Evolutionary conservation across 805 yeast species (phyloP).

Genomic region (Teunomyces aglyptinius): DNA sequence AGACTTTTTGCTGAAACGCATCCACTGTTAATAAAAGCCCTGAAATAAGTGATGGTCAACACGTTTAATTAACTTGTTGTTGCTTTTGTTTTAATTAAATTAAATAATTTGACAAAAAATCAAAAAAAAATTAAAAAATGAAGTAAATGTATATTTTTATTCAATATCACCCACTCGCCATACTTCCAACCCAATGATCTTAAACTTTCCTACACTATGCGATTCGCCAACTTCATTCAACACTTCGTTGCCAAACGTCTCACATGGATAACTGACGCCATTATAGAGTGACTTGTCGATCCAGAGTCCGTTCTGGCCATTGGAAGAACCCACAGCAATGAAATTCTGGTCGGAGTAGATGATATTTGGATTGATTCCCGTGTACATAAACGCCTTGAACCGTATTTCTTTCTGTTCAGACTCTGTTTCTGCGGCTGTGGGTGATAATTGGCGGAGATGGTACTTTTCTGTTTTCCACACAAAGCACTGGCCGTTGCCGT

Average conservation of each 20-base stretch:
- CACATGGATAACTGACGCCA: constrained; percentile 78
- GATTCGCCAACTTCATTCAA: constrained; percentile 33
- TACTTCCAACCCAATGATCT: constrained; percentile 73
- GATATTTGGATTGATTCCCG: constrained; percentile 83
- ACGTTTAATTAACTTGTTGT: no score
- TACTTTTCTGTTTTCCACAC: constrained; percentile 72
- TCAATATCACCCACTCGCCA: constrained; percentile 66
- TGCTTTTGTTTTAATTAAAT: no score
- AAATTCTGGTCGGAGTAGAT: constrained; percentile 77
- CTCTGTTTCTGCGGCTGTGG: not conserved
- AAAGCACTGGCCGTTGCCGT: constrained; percentile 95
- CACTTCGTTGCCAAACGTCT: constrained; percentile 88
- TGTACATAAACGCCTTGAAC: constrained; percentile 80
- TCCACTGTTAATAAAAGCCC: no score
- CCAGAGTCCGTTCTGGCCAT: constrained; percentile 92
- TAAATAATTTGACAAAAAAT: not conserved
- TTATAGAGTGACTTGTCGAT: constrained; percentile 67
- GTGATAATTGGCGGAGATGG: constrained; percentile 17
- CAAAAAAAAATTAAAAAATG: not conserved
- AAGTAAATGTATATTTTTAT: not conserved
- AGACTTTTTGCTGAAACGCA: no score
- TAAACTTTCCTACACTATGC: constrained; percentile 58
- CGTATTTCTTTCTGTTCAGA: constrained; percentile 19
- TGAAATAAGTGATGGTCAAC: no score
- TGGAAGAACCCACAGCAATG: constrained; percentile 86